Evolutionary conservation across 768 basidiomycete genomes (phyloP), one percentile per base, ranked within the genome.

Genomic region (Boletus tomentosulus): DNA sequence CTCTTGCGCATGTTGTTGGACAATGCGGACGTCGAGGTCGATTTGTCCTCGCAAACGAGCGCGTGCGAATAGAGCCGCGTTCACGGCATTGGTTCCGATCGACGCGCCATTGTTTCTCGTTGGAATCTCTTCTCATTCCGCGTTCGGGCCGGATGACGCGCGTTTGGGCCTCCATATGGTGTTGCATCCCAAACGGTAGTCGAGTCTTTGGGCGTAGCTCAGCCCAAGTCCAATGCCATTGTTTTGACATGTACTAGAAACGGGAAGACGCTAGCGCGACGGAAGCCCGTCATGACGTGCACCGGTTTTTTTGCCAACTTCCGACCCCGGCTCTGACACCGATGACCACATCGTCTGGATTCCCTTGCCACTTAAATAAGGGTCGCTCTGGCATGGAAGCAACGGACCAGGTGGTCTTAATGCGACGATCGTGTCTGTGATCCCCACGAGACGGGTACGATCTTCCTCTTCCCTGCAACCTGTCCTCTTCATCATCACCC

Each of bases 1-100:
- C 74, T 83, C 3, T 68, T 89, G 28, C 73, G 76, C 10, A 66
- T 73, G 58, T 79, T 89, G 76, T 69, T 88, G 37, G 74, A 73
- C 34, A 80, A 84, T 52, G 76, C 79, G 1, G 79, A 85, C 50
- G 55, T 66, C 46, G 64, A 60, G 28, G 60, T 66, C 12, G 66
- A 68, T n/a, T 15, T 69, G 46, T 15, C 58, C 7, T 34, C 56
- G 6, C 22, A 24, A 1, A 11, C 39, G 19, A 19, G 19, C 19
- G 19, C 19, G 19, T 19, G 19, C 19, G 19, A 19, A 19, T 19
- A 19, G 19, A 19, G 19, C 19, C 19, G 19, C 19, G 19, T 19
- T 19, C 19, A 19, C 19, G 1, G 19, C 19, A 19, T 19, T 19
- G 19, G 19, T 19, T 19, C 19, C 19, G 19, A 19, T 19, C 19